Conservation (phyloP, 345 rosid genomes). For the Salix brachista region DNA sequence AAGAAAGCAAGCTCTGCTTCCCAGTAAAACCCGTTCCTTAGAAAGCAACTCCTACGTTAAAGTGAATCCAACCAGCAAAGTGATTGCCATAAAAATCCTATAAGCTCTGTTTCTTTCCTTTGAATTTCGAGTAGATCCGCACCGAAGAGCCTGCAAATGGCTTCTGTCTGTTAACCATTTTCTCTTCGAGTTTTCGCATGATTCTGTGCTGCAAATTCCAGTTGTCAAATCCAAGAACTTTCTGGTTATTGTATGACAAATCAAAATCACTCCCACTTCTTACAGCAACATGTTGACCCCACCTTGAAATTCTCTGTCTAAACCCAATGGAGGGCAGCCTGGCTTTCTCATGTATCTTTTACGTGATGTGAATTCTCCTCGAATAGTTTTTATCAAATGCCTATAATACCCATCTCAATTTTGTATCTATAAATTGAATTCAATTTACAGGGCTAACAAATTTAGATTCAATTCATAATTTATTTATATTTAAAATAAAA, state of each 20-base stretch:
- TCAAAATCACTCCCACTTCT: slow-evolving; percentile 14
- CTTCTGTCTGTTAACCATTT: too few relatives aligned
- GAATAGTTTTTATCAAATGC: slow-evolving; percentile 14
- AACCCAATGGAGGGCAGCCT: slow-evolving; percentile 52
- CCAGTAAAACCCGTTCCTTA: neutral
- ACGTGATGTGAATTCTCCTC: slow-evolving; percentile 14
- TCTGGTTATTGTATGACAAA: slow-evolving; percentile 19
- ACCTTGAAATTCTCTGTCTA: slow-evolving; percentile 8
- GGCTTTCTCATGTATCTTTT: slow-evolving; percentile 23
- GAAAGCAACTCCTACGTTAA: neutral
- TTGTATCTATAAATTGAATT: neutral
- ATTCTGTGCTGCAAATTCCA: slow-evolving; percentile 18
- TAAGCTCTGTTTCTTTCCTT: too few relatives aligned
- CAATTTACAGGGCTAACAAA: too few relatives aligned
- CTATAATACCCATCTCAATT: slow-evolving; percentile 31
- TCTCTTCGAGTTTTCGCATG: neutral
- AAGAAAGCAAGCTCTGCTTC: slow-evolving; percentile 1
- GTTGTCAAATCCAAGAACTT: slow-evolving; percentile 34
- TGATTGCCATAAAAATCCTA: neutral
- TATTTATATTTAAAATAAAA: too few relatives aligned
- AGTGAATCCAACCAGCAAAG: neutral
- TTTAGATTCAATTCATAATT: too few relatives aligned
- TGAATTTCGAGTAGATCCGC: too few relatives aligned
- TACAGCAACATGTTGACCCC: slow-evolving; percentile 17
- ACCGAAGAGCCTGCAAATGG: too few relatives aligned